phyloP scores from a whole-genome alignment of 2,329 filamentous ascomycete species.

The Camillea tinctor region DNA sequence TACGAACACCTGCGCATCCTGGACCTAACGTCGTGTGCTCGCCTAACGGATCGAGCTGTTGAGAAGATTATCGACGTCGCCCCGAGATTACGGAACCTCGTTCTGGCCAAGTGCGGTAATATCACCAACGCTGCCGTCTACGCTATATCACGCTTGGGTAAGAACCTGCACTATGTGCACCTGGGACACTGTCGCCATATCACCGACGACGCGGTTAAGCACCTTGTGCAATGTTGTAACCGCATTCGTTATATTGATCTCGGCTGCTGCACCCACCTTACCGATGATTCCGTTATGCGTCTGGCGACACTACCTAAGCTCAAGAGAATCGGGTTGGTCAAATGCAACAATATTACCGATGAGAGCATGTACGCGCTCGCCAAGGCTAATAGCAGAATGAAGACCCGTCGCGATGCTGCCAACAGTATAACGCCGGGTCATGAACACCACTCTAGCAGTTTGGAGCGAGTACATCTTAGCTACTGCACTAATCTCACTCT shows the following conservation, averaged over 20 bases:
- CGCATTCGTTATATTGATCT: conserved; percentile 96
- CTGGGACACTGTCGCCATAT: conserved; percentile 90
- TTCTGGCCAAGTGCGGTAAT: conserved; percentile 89
- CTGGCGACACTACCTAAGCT: conserved; percentile 87
- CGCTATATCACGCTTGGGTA: conserved; percentile 84
- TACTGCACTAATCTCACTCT: conserved; percentile 87
- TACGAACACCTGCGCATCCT: conserved; percentile 92
- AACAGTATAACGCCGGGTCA: conserved; percentile 45
- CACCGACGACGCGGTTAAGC: conserved; percentile 83
- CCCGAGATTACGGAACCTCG: conserved; percentile 85
- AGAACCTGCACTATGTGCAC: conserved; percentile 96
- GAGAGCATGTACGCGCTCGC: conserved; percentile 83
- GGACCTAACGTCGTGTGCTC: conserved; percentile 84
- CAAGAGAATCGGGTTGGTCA: conserved; percentile 91
- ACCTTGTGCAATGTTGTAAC: conserved; percentile 81
- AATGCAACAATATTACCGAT: conserved; percentile 88
- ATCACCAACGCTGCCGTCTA: conserved; percentile 87
- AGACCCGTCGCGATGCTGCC: conserved; percentile 47
- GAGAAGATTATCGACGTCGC: conserved; percentile 84
- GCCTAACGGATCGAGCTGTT: conserved; percentile 82
- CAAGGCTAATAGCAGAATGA: conserved; percentile 58
- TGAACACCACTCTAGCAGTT: conserved; percentile 60
- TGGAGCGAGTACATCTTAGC: conserved; percentile 93
- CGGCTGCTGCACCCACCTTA: conserved; percentile 88
- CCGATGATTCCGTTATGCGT: conserved; percentile 80